phyloP scores from a whole-genome alignment of 305 asterid genomes.

The Ilex paraguariensis region DNA sequence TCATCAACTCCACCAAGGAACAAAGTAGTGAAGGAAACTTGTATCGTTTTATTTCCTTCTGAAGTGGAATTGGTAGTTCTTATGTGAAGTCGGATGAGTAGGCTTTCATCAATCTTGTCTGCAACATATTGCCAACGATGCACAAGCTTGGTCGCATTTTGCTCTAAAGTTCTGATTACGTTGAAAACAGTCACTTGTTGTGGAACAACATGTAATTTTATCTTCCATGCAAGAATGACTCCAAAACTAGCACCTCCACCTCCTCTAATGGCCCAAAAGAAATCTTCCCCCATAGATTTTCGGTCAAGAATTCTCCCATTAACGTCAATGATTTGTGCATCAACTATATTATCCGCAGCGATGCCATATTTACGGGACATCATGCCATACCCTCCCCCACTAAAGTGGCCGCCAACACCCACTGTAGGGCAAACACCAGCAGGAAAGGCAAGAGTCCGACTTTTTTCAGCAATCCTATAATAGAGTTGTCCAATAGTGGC shows the following conservation, averaged over 20 bases:
- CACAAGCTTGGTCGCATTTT: background rate
- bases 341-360: background rate
- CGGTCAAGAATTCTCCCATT: background rate
- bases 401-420: background rate
- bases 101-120: background rate
- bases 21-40: background rate
- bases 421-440: background rate
- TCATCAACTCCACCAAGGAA: background rate
- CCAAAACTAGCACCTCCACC: constrained; percentile 4
- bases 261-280: constrained; percentile 1
- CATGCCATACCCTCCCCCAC: background rate
- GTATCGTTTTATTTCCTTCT: background rate
- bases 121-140: background rate
- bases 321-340: background rate
- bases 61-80: background rate
- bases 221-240: background rate
- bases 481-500: background rate
- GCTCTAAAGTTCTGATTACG: background rate
- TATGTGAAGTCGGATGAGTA: background rate
- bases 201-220: background rate
- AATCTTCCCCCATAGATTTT: constrained; percentile 1
- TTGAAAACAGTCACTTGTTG: background rate
- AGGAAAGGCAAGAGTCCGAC: background rate
- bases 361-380: background rate
- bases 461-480: background rate